Percentiles rank a stretch among this genome's conserved stretches.
Conservation (phyloP, 2,329 filamentous ascomycete genomes). For the Fusarium equiseti region DNA sequence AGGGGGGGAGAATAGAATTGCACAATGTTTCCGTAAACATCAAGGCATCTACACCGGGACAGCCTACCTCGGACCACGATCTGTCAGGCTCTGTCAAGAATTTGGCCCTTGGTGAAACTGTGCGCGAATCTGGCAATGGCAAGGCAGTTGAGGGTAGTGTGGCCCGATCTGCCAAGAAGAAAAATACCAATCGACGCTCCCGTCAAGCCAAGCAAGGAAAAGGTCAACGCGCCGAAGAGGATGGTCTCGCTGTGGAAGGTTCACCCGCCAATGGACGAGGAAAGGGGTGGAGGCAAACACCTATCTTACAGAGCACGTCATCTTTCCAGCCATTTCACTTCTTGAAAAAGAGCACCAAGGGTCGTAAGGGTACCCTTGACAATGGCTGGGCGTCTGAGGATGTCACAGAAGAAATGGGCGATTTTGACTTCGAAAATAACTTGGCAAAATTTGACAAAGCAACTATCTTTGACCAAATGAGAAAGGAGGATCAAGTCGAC, state of each 20-base stretch:
- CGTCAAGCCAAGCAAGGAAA: constrained; percentile 52
- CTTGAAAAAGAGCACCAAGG: constrained; percentile 68
- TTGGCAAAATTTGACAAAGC: constrained; percentile 96
- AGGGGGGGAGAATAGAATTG: constrained; percentile 31
- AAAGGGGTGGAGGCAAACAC: constrained; percentile 71
- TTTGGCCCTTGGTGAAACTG: constrained; percentile 39
- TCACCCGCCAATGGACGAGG: constrained; percentile 55
- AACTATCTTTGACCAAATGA: constrained; percentile 90
- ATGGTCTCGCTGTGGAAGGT: constrained; percentile 41
- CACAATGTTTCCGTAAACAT: constrained; percentile 22
- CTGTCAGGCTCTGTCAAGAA: constrained; percentile 47
- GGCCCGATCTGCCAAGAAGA: constrained; percentile 48
- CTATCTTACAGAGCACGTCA: constrained; percentile 69
- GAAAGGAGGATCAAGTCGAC: constrained; percentile 88
- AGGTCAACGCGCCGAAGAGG: constrained; percentile 46
- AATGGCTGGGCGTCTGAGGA: constrained; percentile 97
- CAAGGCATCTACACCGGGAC: constrained; percentile 31
- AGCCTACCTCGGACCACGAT: constrained; percentile 41
- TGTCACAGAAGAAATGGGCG: constrained; percentile 92
- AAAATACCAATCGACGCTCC: constrained; percentile 48
- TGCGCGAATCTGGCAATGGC: constrained; percentile 31
- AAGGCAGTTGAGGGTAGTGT: constrained; percentile 39
- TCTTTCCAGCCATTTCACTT: constrained; percentile 73
- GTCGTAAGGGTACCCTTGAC: constrained; percentile 61
- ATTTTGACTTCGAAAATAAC: constrained; percentile 92